Evolutionary conservation across 495 filamentous ascomycete genomes (phyloP).

Genomic region (Penicillium cataractarum): DNA sequence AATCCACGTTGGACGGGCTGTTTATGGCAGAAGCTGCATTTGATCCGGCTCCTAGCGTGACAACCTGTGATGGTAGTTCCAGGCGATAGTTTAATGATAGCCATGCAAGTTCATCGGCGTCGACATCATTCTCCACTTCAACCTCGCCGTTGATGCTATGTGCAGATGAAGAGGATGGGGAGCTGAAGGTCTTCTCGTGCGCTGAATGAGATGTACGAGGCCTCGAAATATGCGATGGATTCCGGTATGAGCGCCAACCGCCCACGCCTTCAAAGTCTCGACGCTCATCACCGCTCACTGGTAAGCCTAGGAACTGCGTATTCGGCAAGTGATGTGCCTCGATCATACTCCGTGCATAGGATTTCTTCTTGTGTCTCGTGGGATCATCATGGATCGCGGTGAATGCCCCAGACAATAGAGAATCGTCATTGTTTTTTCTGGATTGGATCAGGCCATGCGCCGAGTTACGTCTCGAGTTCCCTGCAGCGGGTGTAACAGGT

Average conservation of each 20-base stretch:
- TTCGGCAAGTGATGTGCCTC: constrained; percentile 26
- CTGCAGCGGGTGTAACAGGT: constrained; percentile 33
- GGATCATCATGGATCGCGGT: constrained; percentile 17
- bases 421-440: constrained; percentile 20
- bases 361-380: constrained; percentile 19
- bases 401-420: constrained; percentile 18
- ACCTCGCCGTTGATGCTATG: constrained; percentile 25
- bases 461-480: constrained; percentile 34
- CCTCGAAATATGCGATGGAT: constrained; percentile 21
- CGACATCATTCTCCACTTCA: constrained; percentile 22
- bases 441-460: constrained; percentile 26
- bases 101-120: constrained; percentile 68
- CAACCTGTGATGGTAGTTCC: constrained; percentile 59
- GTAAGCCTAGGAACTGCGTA: constrained; percentile 30
- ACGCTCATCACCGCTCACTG: constrained; percentile 46
- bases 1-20: constrained; percentile 16
- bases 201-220: constrained; percentile 27
- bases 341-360: constrained; percentile 26
- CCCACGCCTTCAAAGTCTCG: constrained; percentile 88
- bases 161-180: constrained; percentile 46
- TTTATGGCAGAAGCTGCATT: constrained; percentile 11
- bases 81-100: constrained; percentile 73
- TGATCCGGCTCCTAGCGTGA: constrained; percentile 25
- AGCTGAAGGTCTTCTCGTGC: constrained; percentile 25
- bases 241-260: constrained; percentile 62